A percentile compares a stretch with the other conserved stretches of the same genome.
phyloP scores from a whole-genome alignment of 495 filamentous ascomycete species.

The Daldinia decipiens region DNA sequence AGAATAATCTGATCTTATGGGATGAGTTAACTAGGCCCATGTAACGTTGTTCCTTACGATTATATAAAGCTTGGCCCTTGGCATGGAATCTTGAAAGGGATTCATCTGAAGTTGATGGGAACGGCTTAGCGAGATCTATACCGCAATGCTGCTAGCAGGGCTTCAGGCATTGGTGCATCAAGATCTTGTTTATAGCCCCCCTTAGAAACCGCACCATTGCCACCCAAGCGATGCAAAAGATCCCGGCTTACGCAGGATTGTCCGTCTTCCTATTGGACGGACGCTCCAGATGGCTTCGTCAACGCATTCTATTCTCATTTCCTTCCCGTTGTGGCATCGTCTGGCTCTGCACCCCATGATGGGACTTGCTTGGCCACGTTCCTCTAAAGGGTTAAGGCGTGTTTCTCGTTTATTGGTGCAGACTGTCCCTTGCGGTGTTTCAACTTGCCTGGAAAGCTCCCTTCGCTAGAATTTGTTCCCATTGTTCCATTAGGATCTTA shows the following conservation, averaged over 20 bases:
- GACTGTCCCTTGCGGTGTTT: constrained; percentile 12
- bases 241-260: constrained; percentile 13
- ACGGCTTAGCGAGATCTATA: constrained; percentile 35
- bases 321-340: constrained; percentile 20
- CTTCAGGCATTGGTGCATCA: constrained; percentile 25
- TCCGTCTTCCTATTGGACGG: constrained; percentile 9
- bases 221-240: constrained; percentile 11
- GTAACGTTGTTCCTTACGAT: constrained; percentile 31
- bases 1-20: constrained; percentile 7
- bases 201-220: constrained; percentile 2
- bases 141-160: background rate
- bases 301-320: constrained; percentile 17
- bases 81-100: background rate
- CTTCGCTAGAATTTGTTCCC: constrained; percentile 8
- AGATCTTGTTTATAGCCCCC: constrained; percentile 5
- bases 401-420: constrained; percentile 31
- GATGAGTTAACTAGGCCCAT: constrained; percentile 16
- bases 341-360: constrained; percentile 10
- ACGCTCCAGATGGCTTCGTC: constrained; percentile 2
- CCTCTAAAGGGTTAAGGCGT: constrained; percentile 21
- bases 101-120: constrained; percentile 19
- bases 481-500: constrained; percentile 4
- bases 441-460: constrained; percentile 25
- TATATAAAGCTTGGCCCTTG: constrained; percentile 5
- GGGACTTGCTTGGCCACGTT: background rate